These are phyloP conservation scores for Zygosaccharomyces pseudobailii DNA, from an alignment of 1,139 yeast species.

Conservation along the genomic window DNA sequence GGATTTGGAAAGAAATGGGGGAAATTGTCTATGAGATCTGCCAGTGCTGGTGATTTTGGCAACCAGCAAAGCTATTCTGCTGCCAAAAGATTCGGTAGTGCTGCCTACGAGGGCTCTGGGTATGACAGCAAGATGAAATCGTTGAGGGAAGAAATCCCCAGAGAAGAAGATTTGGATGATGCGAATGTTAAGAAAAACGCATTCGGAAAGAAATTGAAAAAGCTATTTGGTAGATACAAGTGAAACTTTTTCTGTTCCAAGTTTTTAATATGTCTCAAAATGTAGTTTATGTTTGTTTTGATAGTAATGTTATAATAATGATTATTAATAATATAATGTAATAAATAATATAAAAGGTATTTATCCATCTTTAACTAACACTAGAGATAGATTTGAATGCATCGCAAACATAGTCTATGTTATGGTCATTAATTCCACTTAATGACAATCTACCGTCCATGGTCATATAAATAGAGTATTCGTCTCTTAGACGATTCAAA, in stretches of 20 bases:
- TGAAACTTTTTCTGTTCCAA: not conserved
- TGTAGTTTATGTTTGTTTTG: not conserved
- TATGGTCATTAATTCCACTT: constrained; percentile 77
- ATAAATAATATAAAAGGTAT: not conserved
- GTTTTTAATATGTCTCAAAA: not conserved
- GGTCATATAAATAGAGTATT: constrained; percentile 78
- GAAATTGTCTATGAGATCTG: constrained; percentile 20
- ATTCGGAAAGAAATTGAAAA: constrained; percentile 52
- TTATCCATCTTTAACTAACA: no score
- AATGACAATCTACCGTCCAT: constrained; percentile 88
- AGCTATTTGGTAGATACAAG: constrained; percentile 48
- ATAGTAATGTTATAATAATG: not conserved
- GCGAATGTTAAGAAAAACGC: constrained; percentile 44
- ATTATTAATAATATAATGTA: not conserved
- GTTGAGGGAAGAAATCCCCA: constrained; percentile 1
- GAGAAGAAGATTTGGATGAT: constrained; percentile 13
- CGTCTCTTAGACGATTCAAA: constrained; percentile 61
- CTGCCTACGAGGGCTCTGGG: constrained; percentile 5
- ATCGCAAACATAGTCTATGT: constrained; percentile 56
- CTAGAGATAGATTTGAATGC: constrained; percentile 19
- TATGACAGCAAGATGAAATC: constrained; percentile 5
- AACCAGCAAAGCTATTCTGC: constrained; percentile 5
- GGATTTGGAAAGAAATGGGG: constrained; percentile 18
- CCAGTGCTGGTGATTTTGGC: constrained; percentile 16
- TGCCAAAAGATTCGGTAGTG: constrained; percentile 12